Base-by-base conservation (phyloP, 345 rosid species). In the Geranium brycei region DNA sequence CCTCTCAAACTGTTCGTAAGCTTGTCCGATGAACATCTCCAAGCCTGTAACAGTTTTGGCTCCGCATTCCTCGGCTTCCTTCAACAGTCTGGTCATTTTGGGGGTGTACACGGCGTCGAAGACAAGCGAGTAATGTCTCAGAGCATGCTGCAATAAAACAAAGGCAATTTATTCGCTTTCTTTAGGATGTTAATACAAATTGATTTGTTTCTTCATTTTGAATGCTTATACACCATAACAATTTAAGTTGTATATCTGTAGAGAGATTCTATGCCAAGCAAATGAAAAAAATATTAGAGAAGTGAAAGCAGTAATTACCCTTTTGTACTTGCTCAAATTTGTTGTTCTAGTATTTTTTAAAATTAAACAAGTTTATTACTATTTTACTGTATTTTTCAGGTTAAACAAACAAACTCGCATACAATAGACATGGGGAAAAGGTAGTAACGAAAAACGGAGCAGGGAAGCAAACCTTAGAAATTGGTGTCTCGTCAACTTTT, bases 21-120 rank as follows among this genome's bases (percentile, higher is more conserved):
- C 99, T 71, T 93, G 97, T 60, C 97, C 84, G 3, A 87, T 85
- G 80, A 90, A 90, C 97, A 93, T 90, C 79, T 90, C 97, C 65
- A 83, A 59, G 16, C 99, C 95, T 0, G 95, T 75, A 51, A 88
- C 97, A 19, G 72, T 73, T 4, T 69, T 69, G 66, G 91, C 95
- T 73, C 96, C 95, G 4, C 77, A 81, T 74, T 93, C 95, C 66
- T 81, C 79, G 57, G 96, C 92, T 80, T 93, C 97, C 65, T 81
- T 75, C 76, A 93, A 74, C 51, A 93, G 87, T 66, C 88, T 72
- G 61, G 97, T 93, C 71, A 87, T 75, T 83, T 75, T 88, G 0
- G 97, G 97, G 66, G 91, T 87, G 74, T 88, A 88, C 11, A 90
- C 85, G 51, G 95, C 99, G 75, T 93, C 91, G 30, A 90, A 93